Base-by-base conservation (phyloP, 2,329 filamentous ascomycete genomes). In the Sarocladium oryzae region DNA sequence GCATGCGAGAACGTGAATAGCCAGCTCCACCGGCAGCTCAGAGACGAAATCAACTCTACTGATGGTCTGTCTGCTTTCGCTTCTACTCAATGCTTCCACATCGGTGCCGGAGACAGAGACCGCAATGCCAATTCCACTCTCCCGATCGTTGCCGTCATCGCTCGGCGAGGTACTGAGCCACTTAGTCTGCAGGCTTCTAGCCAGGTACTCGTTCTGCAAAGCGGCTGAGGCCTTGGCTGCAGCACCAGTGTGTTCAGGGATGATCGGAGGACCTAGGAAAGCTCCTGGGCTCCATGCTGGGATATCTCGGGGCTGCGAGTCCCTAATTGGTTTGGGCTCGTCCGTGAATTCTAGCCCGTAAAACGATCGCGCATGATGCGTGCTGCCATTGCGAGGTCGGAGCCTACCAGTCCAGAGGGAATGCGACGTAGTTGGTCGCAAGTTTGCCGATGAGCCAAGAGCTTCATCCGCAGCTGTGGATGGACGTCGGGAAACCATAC, bases 81-180 rank as follows among this genome's bases (percentile, higher is more conserved):
- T 21, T 3, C 11, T 15, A 3, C 33, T n/a, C 11, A 33, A 20
- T 1, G 66, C 61, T 15, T 72, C 69, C 3, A 64, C 63, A 23
- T 69, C 68, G 1, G 63, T 56, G 3, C 69, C 69, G 16, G 70
- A 66, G 16, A 71, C 63, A 1, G 75, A 75, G 2, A 83, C 65
- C 1, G 74, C 70, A 48, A 85, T 84, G 28, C 80, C 81, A 50
- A 85, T 83, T 18, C 81, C 81, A 57, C 82, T 85, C 65, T 85
- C 81, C 23, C 75, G 70, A 56, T 85, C 81, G 56, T 76, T 79
- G 45, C 67, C 68, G 16, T 77, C 75, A 2, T 79, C 75, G 28
- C 62, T 64, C 2, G 60, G 58, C 18, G 62, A 58, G 4, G 67
- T 63, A 8, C 69, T 62, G 74, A 73, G 61, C 66, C 74, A 72